Base-by-base conservation (phyloP, 345 rosid species). In the Gossypium mustelinum region DNA sequence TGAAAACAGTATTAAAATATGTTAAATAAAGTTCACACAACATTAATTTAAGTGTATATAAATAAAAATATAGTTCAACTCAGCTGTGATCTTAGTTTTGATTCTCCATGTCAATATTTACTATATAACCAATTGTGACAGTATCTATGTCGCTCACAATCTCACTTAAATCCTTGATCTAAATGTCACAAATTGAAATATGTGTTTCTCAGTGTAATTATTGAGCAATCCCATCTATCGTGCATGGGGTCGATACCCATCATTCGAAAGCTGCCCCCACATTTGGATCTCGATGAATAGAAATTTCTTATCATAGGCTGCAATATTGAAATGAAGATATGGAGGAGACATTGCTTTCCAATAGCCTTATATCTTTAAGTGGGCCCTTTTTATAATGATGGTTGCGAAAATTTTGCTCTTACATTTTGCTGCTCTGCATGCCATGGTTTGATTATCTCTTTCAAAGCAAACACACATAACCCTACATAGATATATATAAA, bases 251-350 rank as follows among this genome's bases (percentile, higher is more conserved):
- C 81, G 74, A 45, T 57, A 64, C 64, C 70, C 72, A 79, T 75
- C 80, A 78, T 68, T 73, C 74, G 39, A 73, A 29, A 17, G 13
- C 27, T 76, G 85, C 6, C 87, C 87, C 89, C 80, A 75, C 81
- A 3, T 27, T 45, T 72, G 75, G 84, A 70, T 75, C 81, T 61
- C 20, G 59, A 80, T 63, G 75, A 63, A 71, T 75, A 62, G 51
- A 55, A 51, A 78, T 74, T 81, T 81, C 79, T 59, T 14, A 51
- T 51, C 55, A 51, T 51, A 13, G 63, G 66, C 56, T 43, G 62
- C 57, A 48, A 52, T 25, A 75, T 54, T 71, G 50, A 68, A 44
- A 34, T 34, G 41, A 11, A 14, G 29, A 44, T 48, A 43, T 20
- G 17, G 1, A 27, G 24, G 16, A 58, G 67, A 61, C 65, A 18